Percentiles rank a stretch among this genome's conserved stretches.
Evolutionary conservation across 148 eudicot genomes (phyloP).

Genomic region (Rhododendron griersonianum): DNA sequence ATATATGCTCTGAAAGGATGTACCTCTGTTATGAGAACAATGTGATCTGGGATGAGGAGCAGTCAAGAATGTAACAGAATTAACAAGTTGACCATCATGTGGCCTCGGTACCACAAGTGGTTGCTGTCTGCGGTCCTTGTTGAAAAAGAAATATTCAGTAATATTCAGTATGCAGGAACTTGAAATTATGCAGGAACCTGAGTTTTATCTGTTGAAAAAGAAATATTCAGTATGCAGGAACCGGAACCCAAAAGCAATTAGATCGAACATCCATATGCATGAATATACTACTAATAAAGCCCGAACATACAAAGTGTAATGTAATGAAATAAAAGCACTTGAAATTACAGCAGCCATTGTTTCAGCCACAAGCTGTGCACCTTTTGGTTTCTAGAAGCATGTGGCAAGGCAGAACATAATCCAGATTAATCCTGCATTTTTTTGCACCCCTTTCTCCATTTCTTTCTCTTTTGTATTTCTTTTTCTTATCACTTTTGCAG

Average conservation of each 20-base stretch:
- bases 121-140: constrained; percentile 69
- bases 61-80: constrained; percentile 78
- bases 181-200: too few species aligned
- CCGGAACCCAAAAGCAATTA: neutral
- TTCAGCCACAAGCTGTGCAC: too few species aligned
- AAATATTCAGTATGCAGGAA: too few species aligned
- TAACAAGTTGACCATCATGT: constrained; percentile 85
- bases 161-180: too few species aligned
- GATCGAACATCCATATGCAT: neutral
- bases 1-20: constrained; percentile 4
- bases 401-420: too few species aligned
- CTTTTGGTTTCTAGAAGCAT: too few species aligned
- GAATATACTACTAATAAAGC: neutral
- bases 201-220: constrained; percentile 35
- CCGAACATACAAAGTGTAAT: neutral
- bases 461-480: too few species aligned
- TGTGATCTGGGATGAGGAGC: constrained; percentile 86
- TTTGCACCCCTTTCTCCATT: too few species aligned
- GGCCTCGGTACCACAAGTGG: constrained; percentile 85
- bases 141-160: neutral
- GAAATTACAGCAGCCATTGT: neutral
- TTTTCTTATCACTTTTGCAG: too few species aligned
- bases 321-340: neutral
- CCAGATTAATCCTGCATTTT: too few species aligned
- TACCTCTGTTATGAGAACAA: constrained; percentile 90